Evolutionary conservation across 2,329 filamentous ascomycete species (phyloP).

Genomic region (Colletotrichum costaricense): DNA sequence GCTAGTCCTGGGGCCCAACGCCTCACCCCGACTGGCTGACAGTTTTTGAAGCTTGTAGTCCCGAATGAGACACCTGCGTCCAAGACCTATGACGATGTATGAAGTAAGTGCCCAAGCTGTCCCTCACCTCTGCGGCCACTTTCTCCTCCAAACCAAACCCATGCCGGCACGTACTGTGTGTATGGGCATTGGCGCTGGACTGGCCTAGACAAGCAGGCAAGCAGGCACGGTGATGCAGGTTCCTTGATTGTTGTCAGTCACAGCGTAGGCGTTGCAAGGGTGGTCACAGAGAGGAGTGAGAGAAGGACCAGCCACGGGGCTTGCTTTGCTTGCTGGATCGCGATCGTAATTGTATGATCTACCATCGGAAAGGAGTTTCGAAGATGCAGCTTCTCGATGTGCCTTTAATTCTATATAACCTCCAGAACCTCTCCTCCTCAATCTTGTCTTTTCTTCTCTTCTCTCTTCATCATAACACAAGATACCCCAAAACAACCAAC

Average conservation of each 20-base stretch:
- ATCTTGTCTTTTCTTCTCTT: background rate
- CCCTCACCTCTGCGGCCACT: background rate
- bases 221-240: conserved; percentile 13
- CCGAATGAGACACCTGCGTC: conserved; percentile 24
- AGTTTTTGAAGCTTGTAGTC: conserved; percentile 32
- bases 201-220: conserved; percentile 2
- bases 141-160: background rate
- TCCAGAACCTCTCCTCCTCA: conserved; percentile 15
- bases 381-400: conserved; percentile 12
- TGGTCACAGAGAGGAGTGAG: background rate
- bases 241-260: conserved; percentile 29
- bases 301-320: background rate
- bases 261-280: conserved; percentile 3
- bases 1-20: background rate
- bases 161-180: conserved; percentile 22
- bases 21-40: conserved; percentile 20
- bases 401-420: conserved; percentile 33
- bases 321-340: conserved; percentile 4
- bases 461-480: conserved; percentile 36
- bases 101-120: conserved; percentile 22
- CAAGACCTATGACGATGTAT: conserved; percentile 38
- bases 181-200: conserved; percentile 4
- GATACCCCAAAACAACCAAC: conserved; percentile 32
- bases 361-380: background rate
- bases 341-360: conserved; percentile 13